Conservation (phyloP, 257 asterid genomes). For the Solanum pinnatisectum region DNA sequence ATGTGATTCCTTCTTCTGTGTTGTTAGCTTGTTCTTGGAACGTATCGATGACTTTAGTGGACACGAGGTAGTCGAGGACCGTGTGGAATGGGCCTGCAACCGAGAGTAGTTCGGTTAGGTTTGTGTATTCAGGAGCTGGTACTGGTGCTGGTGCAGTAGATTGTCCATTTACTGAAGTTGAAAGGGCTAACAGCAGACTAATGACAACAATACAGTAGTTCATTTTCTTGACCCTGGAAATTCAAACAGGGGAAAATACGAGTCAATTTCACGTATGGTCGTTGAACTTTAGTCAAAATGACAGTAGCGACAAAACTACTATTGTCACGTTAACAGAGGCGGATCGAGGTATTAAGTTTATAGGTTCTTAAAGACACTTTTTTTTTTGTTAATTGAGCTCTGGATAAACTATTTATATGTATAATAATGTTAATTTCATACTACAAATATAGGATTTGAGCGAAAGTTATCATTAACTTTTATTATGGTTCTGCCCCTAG, state of each 20-base stretch:
- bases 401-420: background rate
- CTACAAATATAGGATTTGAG: background rate
- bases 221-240: conserved; percentile 1
- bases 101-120: conserved; percentile 51
- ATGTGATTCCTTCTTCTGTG: conserved; percentile 60
- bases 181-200: conserved; percentile 6
- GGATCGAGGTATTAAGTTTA: background rate
- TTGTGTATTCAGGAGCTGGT: conserved; percentile 47
- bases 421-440: background rate
- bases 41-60: conserved; percentile 51
- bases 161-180: conserved; percentile 24
- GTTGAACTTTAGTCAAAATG: background rate
- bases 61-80: conserved; percentile 49
- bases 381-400: background rate
- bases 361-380: background rate
- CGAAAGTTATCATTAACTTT: no score
- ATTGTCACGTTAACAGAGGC: background rate
- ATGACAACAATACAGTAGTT: conserved; percentile 9
- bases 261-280: background rate
- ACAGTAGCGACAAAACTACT: background rate
- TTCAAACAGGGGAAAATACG: background rate
- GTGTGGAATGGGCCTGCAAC: conserved; percentile 72
- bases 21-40: conserved; percentile 71
- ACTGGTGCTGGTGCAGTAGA: conserved; percentile 29
- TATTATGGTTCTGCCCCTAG: background rate